A percentile compares a stretch with the other conserved stretches of the same genome.
Evolutionary conservation across 140 eudicot genomes (phyloP).

Genomic region (Bidens hawaiensis): DNA sequence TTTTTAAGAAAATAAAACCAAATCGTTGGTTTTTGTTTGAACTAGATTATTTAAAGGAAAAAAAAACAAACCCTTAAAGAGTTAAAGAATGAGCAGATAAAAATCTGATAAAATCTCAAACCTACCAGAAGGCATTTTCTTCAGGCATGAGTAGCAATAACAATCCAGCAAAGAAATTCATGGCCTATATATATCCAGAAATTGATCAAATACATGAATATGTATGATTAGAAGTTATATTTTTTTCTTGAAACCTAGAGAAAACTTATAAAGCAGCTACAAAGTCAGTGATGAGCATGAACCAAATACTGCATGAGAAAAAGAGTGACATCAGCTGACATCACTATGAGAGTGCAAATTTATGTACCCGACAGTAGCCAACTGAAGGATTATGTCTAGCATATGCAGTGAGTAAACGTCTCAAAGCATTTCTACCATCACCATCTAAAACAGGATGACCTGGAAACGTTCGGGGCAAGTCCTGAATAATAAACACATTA

Average conservation of each 20-base stretch:
- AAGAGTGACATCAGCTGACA: neutral
- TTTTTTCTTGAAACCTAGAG: neutral
- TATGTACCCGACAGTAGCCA: conserved; percentile 93
- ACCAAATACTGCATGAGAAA: too few species aligned
- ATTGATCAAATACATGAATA: conserved; percentile 3
- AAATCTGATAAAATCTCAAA: too few species aligned
- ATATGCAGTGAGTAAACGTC: neutral
- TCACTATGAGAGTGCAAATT: neutral
- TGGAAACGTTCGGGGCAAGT: neutral
- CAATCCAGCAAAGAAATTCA: conserved; percentile 98
- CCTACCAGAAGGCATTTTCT: conserved; percentile 99
- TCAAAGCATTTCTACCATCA: neutral
- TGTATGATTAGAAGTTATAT: neutral
- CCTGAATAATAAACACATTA: neutral
- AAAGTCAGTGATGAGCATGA: neutral
- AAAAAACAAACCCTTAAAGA: too few species aligned
- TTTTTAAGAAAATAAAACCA: too few species aligned
- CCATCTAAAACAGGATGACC: neutral
- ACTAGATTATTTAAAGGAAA: too few species aligned
- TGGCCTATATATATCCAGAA: conserved; percentile 54
- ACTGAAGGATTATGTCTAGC: conserved; percentile 95
- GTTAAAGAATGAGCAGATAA: too few species aligned
- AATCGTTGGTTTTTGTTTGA: too few species aligned
- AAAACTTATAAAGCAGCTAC: neutral
- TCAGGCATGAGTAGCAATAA: conserved; percentile 95